Evolutionary conservation across 1,284 basidiomycete genomes (phyloP).

Genomic region (Microbotryum lychnidis-dioicae): DNA sequence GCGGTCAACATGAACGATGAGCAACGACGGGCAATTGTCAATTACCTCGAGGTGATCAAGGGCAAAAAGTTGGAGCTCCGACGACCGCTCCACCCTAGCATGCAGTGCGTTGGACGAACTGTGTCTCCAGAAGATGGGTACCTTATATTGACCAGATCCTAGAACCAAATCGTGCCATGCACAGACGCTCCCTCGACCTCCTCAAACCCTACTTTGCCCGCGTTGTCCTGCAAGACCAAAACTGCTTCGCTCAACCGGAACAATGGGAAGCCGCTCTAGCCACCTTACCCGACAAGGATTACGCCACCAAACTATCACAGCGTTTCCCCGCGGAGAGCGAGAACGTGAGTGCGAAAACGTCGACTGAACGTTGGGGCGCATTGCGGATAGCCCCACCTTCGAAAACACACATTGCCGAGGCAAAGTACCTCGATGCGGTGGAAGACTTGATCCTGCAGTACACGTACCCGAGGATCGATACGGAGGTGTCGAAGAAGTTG

Average conservation of each 20-base stretch:
- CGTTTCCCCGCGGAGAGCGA: not conserved
- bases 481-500: conserved; percentile 92
- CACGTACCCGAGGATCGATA: conserved; percentile 91
- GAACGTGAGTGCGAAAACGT: not conserved
- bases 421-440: conserved; percentile 46
- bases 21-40: conserved; percentile 75
- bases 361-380: conserved; percentile 16
- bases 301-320: conserved; percentile 38
- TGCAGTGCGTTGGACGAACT: conserved; percentile 50
- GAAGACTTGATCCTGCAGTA: conserved; percentile 90
- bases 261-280: conserved; percentile 69
- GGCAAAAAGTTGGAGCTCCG: conserved; percentile 75
- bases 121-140: not conserved
- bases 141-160: not conserved
- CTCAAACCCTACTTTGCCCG: conserved; percentile 56
- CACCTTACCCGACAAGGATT: conserved; percentile 58
- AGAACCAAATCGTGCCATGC: too few relatives aligned
- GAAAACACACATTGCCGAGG: conserved; percentile 1
- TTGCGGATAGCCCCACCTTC: not conserved
- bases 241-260: conserved; percentile 64
- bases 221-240: conserved; percentile 74
- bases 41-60: conserved; percentile 77
- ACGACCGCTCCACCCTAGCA: conserved; percentile 56
- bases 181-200: conserved; percentile 44
- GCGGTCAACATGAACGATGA: conserved; percentile 88